Evolutionary conservation across 2,329 filamentous ascomycete genomes (phyloP), one percentile per base, ranked within the genome.

Genomic region (Periconia sp.): DNA sequence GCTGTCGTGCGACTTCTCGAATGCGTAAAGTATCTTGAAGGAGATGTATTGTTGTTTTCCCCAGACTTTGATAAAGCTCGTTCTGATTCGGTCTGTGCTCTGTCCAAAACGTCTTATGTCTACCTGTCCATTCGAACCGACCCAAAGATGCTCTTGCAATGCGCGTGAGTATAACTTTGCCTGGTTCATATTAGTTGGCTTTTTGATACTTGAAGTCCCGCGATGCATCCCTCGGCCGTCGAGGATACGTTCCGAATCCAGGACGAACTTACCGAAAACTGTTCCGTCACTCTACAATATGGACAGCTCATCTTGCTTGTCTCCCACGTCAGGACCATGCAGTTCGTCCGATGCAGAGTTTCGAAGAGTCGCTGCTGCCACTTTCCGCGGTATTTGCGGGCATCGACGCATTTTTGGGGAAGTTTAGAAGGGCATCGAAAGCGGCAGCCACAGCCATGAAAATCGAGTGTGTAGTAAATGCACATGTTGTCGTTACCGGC

Each of bases 271-370:
- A 32, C 30, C 6, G 30, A 32, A 19, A 32, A 32, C 7, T 8
- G 16, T 7, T 35, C n/a, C 17, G 12, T 11, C 15, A 35, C 12
- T 7, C 32, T 4, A 35, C 32, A 35, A 23, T 22, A 15, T 11
- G 32, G 32, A 18, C 17, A 35, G 7, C 16, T 35, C 32, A 22
- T 35, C 17, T 35, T 35, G 32, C 32, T 35, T 19, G 17, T 21
- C 32, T 35, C 17, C 32, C 17, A 21, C 32, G 17, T 35, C n/a
- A 35, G 4, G 4, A 9, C 18, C 32, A 35, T 35, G 32, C 32
- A 35, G 7, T 18, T 23, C 4, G 7, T 9, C 17, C 17, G 15
- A n/a, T 35, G 32, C 17, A 11, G 8, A 4, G 12, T 17, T 4
- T 35, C 17, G 19, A 35, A 35, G 17, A 32, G 13, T n/a, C 13